Evolutionary conservation across 1,284 basidiomycete species (phyloP).

Genomic region (Cryptococcus hybrid): DNA sequence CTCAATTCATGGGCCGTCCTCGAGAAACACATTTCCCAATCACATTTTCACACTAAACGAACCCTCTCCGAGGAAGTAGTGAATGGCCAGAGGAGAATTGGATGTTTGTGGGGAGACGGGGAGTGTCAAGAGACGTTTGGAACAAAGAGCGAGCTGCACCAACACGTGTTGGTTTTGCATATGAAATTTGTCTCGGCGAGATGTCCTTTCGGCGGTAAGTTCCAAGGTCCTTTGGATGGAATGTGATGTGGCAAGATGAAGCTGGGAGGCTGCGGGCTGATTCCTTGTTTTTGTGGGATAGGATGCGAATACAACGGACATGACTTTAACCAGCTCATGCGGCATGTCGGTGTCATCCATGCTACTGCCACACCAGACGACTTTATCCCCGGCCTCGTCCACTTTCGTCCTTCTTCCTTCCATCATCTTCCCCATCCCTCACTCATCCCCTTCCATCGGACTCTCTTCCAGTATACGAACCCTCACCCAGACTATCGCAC

Average conservation of each 20-base stretch:
- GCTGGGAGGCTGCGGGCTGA: no score
- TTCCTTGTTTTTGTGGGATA: constrained; percentile 3
- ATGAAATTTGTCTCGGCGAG: constrained; percentile 31
- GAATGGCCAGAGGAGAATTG: not conserved
- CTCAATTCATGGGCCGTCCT: constrained; percentile 36
- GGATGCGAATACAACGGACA: constrained; percentile 32
- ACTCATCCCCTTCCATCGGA: no score
- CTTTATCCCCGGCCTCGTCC: constrained; percentile 37
- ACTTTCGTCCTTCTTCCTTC: constrained; percentile 14
- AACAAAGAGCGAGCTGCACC: constrained; percentile 18
- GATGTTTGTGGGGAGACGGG: constrained; percentile 19
- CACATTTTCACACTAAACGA: constrained; percentile 15
- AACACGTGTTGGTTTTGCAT: constrained; percentile 27
- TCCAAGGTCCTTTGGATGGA: not conserved
- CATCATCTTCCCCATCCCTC: no score
- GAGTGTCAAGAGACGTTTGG: constrained; percentile 16
- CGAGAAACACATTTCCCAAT: constrained; percentile 34
- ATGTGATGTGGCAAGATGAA: not conserved
- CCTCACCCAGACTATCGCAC: no score
- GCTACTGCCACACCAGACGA: constrained; percentile 32
- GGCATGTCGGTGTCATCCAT: constrained; percentile 30
- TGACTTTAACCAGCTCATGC: constrained; percentile 26
- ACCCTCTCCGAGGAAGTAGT: not conserved
- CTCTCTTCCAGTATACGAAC: no score
- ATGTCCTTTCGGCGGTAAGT: constrained; percentile 36